These are phyloP conservation scores for Candida boidinii DNA, from an alignment of 805 yeast genomes.

Conservation along the genomic window DNA sequence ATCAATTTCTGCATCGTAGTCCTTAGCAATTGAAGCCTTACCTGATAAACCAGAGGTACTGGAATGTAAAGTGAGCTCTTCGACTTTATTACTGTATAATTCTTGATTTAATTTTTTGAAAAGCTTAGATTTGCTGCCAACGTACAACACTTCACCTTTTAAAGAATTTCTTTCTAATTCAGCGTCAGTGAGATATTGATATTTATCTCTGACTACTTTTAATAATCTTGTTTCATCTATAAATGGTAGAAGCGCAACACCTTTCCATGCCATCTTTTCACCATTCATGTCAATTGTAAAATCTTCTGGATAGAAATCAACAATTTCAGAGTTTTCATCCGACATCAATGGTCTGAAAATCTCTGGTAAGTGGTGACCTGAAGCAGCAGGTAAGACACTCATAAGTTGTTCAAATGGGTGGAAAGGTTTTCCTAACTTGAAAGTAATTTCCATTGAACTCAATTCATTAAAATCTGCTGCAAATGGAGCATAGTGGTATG, in stretches of 20 bases:
- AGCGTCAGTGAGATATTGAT: constrained; percentile 52
- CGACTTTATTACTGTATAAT: constrained; percentile 30
- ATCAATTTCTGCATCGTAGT: constrained; percentile 27
- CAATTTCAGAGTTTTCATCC: constrained; percentile 68
- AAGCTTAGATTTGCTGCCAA: constrained; percentile 55
- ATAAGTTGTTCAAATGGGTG: constrained; percentile 87
- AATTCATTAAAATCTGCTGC: constrained; percentile 74
- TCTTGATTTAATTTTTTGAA: constrained; percentile 28
- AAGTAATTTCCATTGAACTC: constrained; percentile 42
- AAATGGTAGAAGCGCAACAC: constrained; percentile 82
- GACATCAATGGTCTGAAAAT: constrained; percentile 79
- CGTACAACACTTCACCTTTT: constrained; percentile 59
- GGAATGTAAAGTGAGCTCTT: constrained; percentile 33
- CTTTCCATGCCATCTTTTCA: constrained; percentile 92
- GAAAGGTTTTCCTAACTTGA: constrained; percentile 69
- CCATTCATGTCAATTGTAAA: constrained; percentile 94
- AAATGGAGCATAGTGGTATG: constrained; percentile 97
- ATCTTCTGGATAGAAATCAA: constrained; percentile 85
- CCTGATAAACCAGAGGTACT: constrained; percentile 55
- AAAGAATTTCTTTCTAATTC: constrained; percentile 64
- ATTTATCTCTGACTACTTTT: constrained; percentile 55
- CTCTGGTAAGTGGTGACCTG: constrained; percentile 77
- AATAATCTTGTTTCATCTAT: constrained; percentile 77
- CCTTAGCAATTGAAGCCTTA: constrained; percentile 26
- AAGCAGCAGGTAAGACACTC: constrained; percentile 93